Evolutionary conservation across 2,329 filamentous ascomycete genomes (phyloP), one percentile per base, ranked within the genome.

Genomic region (Elsinoe arachidis): DNA sequence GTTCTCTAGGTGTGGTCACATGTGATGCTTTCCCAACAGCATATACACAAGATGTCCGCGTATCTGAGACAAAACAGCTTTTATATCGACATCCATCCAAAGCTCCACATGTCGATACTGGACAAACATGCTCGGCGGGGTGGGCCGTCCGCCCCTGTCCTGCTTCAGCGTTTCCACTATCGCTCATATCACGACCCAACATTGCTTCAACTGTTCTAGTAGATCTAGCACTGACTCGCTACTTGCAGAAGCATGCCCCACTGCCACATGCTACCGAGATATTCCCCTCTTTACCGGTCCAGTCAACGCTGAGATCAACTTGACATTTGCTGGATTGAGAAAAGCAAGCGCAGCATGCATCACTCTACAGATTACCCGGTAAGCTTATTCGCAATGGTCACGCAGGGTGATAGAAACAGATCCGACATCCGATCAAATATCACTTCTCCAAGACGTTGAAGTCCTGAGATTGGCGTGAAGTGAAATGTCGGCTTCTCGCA

Each of bases 211-310:
- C 49, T 53, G 49, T 53, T 53, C n/a, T 53, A 53, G 34, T 11
- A 53, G 39, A 39, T 53, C 34, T 53, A 38, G 49, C 19, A 39
- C 15, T 39, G 49, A 53, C 49, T 53, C 35, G 49, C n/a, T 23
- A 34, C 49, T 19, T 39, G 34, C 35, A 39, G 49, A 33, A 33
- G 11, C 26, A 9, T 33, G 46, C 33, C 34, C 49, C 49, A 53
- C 49, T 53, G 49, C 49, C 34, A 53, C 49, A 53, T 53, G 49
- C 34, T 15, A 19, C 49, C 49, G 34, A 53, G 49, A 53, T 53
- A 26, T 35, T 12, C 21, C 34, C 49, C 49, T 37, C 11, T 30
- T 30, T 34, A 51, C 14, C n/a, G 30, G 15, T 53, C 17, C 14
- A 11, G 3, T 53, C 35, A 26, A 39, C 14, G 33, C n/a, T 35